A percentile compares a stretch with the other conserved stretches of the same genome.
Evolutionary conservation across 2,329 filamentous ascomycete species (phyloP).

Genomic region (Pseudogymnoascus verrucosus): DNA sequence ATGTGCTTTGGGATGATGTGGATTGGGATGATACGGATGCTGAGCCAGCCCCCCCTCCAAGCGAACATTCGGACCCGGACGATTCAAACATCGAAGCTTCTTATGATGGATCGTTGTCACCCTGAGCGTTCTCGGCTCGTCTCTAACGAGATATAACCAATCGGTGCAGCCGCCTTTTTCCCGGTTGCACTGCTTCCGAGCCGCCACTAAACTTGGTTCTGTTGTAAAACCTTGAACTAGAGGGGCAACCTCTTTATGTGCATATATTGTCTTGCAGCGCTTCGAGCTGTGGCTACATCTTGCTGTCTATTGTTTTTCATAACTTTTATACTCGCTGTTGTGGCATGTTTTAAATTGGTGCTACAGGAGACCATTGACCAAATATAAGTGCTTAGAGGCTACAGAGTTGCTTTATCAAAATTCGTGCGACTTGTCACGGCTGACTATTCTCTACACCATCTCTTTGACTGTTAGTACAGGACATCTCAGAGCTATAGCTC

Average conservation of each 20-base stretch:
- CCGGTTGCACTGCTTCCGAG: neutral
- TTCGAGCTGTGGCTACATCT: neutral
- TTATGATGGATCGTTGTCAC: neutral
- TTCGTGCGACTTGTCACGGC: neutral
- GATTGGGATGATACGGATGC: constrained; percentile 6
- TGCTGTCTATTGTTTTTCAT: neutral
- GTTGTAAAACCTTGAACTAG: neutral
- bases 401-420: neutral
- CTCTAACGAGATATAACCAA: neutral
- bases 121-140: neutral
- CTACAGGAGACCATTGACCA: neutral
- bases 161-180: neutral
- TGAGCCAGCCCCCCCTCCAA: neutral
- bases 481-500: neutral
- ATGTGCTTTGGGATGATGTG: neutral
- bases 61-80: neutral
- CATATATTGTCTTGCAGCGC: neutral
- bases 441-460: neutral
- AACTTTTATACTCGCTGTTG: neutral
- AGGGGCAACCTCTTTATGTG: neutral
- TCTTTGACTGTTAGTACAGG: neutral
- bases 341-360: neutral
- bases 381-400: neutral
- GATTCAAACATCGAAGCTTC: neutral
- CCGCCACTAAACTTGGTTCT: neutral